phyloP scores from a whole-genome alignment of 495 filamentous ascomycete genomes.

The Penicillium canariense region DNA sequence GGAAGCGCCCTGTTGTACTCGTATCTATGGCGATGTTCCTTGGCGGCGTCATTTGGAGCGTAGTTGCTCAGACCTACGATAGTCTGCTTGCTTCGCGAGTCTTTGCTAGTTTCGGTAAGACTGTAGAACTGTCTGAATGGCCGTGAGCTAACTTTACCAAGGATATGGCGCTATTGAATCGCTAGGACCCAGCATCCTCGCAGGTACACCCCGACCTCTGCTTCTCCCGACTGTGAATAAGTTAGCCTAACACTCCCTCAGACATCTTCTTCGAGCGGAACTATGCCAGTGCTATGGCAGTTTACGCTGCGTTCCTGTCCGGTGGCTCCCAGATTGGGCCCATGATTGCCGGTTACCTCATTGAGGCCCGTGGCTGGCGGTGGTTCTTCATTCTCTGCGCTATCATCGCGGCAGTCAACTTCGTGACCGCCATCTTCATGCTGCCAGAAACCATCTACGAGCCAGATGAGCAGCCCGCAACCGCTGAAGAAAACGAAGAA shows the following conservation, averaged over 20 bases:
- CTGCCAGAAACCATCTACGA: constrained; percentile 34
- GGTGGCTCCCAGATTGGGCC: constrained; percentile 35
- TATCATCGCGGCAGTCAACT: constrained; percentile 31
- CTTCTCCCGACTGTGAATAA: background rate
- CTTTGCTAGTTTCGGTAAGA: constrained; percentile 34
- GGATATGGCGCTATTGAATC: constrained; percentile 37
- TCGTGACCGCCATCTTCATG: constrained; percentile 29
- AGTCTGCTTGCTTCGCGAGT: constrained; percentile 30
- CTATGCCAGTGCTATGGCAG: constrained; percentile 41
- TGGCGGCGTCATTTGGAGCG: constrained; percentile 36
- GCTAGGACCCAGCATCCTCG: constrained; percentile 38
- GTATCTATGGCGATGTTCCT: constrained; percentile 40
- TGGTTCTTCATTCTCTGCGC: constrained; percentile 37
- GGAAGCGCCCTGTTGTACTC: constrained; percentile 45
- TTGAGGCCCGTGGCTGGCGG: constrained; percentile 29
- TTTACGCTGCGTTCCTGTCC: constrained; percentile 37
- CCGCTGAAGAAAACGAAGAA: constrained; percentile 7
- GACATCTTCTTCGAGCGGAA: constrained; percentile 40
- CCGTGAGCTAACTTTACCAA: background rate
- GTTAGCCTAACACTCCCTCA: constrained; percentile 5
- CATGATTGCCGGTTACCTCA: constrained; percentile 33
- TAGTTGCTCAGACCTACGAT: constrained; percentile 28
- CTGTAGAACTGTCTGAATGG: background rate
- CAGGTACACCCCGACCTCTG: constrained; percentile 19
- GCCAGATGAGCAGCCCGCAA: constrained; percentile 12